Evolutionary conservation across 1,284 basidiomycete genomes (phyloP), one percentile per base, ranked within the genome.

Genomic region (Ganoderma meredithae): DNA sequence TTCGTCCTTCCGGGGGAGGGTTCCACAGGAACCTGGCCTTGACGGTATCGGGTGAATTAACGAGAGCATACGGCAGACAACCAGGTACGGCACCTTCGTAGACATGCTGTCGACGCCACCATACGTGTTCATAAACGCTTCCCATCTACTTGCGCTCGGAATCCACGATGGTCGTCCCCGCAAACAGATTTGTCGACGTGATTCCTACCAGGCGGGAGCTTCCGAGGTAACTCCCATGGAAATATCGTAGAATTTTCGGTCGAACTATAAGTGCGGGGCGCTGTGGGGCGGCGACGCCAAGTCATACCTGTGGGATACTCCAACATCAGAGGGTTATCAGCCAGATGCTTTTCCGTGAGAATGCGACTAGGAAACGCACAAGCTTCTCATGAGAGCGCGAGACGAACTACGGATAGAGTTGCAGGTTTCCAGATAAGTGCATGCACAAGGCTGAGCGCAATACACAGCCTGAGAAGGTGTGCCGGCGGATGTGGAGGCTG

Each of bases 231-330:
- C 67, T 40, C 36, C 39, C 67, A 62, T 65, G 67, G 68, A 72
- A 72, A 69, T 69, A 40, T 70, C 71, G 71, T 67, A 60, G 67
- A 66, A 67, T 72, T 62, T 63, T 72, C 71, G 71, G 71, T 25
- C 63, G 65, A 69, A 69, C 47, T n/a, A 36, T 17, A 62, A 60
- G 61, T 58, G 69, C 52, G 63, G 58, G 61, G 65, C 40, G 65
- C 40, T 56, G 67, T 53, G 65, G 67, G 67, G 52, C 62, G 33
- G 62, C 22, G 31, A 56, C 19, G 60, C 55, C 64, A 64, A 66
- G 67, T 43, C 40, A 5, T 49, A 13, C 43, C 39, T 60, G 64
- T 65, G 67, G 60, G 64, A 69, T 31, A 52, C 47, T 62, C 58
- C 60, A 65, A 53, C 60, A 41, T 61, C 60, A 60, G 52, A 40